Evolutionary conservation across 2,329 filamentous ascomycete genomes (phyloP), one percentile per base, ranked within the genome.

Genomic region (Calonectria hawksworthii): DNA sequence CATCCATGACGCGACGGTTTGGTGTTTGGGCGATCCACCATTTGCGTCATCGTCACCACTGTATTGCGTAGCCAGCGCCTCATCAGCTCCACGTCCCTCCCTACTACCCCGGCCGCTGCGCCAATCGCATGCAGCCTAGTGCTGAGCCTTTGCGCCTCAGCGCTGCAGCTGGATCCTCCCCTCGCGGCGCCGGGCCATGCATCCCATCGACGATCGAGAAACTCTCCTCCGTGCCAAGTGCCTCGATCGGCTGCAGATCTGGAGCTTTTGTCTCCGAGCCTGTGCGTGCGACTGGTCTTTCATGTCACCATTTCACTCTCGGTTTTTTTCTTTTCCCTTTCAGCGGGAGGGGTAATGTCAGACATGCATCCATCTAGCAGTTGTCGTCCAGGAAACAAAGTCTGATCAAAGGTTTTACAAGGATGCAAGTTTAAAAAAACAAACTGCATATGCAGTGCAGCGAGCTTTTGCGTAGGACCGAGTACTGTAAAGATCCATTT

Each of bases 1-100:
- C 56, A 63, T 63, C 56, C 56, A 63, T 63, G 56, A 63, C 56
- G 56, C 56, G 56, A 63, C 34, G 2, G 23, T 63, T 36, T 63
- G n/a, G 56, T 41, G 36, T 63, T 36, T 63, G 13, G 13, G 36
- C 26, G 36, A 41, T 63, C 56, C 56, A 63, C 56, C 56, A 28
- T 63, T 63, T 63, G 56, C 56, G 56, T 63, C 56, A 63, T 63
- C 56, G 56, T 23, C 38, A 21, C 23, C 34, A 41, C 16, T 14
- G 56, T 36, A 63, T 63, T 63, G 56, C 56, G 56, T 63, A 63
- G 56, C 56, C 8, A n/a, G 26, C 56, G 56, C 34, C 34, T 38
- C 56, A 14, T 34, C 23, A 26, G 11, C 13, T 47, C 56, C 56
- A 38, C 56, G 56, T n/a, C n/a, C 14, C 11, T n/a, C 41, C 5